Conservation (phyloP, 1,284 basidiomycete genomes). For the Ceratobasidium sp. region DNA sequence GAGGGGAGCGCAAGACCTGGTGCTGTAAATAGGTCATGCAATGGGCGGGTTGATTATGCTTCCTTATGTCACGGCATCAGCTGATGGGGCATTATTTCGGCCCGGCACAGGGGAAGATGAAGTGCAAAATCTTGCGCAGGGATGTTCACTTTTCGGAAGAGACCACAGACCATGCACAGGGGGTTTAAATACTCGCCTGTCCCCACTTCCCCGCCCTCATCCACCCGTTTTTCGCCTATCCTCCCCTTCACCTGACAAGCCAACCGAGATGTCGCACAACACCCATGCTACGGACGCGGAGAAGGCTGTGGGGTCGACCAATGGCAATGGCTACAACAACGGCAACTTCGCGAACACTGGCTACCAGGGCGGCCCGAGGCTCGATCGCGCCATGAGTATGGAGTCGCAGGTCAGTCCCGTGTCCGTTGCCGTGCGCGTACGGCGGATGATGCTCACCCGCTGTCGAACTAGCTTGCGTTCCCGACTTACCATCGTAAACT, state of each 20-base stretch:
- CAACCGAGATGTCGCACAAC: conserved; percentile 30
- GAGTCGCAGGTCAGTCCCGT: conserved; percentile 6
- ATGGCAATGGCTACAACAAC: conserved; percentile 14
- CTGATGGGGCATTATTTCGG: conserved; percentile 22
- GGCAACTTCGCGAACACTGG: background rate
- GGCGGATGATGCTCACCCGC: background rate
- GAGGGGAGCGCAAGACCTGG: background rate
- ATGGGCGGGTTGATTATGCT: background rate
- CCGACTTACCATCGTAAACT: conserved; percentile 54
- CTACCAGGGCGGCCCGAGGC: background rate
- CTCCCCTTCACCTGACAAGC: background rate
- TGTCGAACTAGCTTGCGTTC: conserved; percentile 18
- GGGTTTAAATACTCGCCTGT: conserved; percentile 23
- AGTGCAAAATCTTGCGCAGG: background rate
- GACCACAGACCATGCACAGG: too few relatives aligned
- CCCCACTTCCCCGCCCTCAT: conserved; percentile 22
- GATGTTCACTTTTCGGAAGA: background rate
- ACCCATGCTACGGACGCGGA: conserved; percentile 23
- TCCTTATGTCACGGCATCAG: conserved; percentile 15
- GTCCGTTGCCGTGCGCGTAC: background rate
- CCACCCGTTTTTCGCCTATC: conserved; percentile 41
- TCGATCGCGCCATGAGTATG: background rate
- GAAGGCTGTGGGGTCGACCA: conserved; percentile 31
- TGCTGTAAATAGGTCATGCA: conserved; percentile 11
- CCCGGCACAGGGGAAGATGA: background rate